Evolutionary conservation across 176 grass and related monocot genomes (phyloP).

Genomic region (Saccharum officinarum): DNA sequence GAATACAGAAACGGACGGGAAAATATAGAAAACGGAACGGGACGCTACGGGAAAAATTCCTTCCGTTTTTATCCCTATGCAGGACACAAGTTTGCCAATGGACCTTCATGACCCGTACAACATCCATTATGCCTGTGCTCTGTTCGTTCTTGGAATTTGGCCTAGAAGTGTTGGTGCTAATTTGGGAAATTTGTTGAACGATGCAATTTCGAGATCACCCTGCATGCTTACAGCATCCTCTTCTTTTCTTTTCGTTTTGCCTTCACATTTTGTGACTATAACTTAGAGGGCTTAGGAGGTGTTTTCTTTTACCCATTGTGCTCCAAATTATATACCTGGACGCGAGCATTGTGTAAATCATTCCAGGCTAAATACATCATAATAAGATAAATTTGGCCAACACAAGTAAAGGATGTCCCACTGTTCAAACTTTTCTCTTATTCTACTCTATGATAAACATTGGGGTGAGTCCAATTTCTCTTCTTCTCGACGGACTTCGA

Average conservation of each 20-base stretch:
- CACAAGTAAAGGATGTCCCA: neutral
- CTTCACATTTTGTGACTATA: neutral
- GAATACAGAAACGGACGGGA: too few species aligned
- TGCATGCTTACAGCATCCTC: neutral
- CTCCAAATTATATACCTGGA: neutral
- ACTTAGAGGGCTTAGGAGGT: constrained; percentile 2
- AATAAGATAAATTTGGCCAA: neutral
- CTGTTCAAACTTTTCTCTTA: neutral
- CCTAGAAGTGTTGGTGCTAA: neutral
- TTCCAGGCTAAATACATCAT: neutral
- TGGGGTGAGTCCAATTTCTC: neutral
- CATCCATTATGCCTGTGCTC: neutral
- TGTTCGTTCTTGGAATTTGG: neutral
- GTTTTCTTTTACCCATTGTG: neutral
- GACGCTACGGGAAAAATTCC: too few species aligned
- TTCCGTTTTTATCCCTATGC: too few species aligned
- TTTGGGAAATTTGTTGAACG: neutral
- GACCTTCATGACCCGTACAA: neutral
- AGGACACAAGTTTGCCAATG: neutral
- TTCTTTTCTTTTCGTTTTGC: neutral
- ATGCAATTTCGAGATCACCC: neutral
- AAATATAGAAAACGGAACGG: too few species aligned
- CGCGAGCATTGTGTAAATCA: neutral
- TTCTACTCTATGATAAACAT: neutral
- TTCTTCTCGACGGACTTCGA: neutral